Percentiles rank a stretch among this genome's conserved stretches.
Evolutionary conservation across 2,329 filamentous ascomycete species (phyloP).

Genomic region (Stachybotrys chlorohalonatus): DNA sequence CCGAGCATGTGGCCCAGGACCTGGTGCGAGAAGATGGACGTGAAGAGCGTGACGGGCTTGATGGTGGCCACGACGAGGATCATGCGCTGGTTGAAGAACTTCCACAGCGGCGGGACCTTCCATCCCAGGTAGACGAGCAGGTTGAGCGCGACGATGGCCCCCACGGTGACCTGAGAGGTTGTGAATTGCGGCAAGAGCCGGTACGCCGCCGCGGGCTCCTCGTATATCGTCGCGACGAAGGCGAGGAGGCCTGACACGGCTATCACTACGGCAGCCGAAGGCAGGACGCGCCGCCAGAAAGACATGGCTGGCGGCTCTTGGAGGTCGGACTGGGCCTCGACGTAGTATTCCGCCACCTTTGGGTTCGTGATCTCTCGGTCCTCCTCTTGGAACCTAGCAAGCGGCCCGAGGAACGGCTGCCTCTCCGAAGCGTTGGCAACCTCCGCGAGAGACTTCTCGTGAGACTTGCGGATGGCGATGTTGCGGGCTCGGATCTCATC

Average conservation of each 20-base stretch:
- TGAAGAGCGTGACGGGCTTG: conserved; percentile 50
- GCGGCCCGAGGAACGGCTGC: conserved; percentile 25
- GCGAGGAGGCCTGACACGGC: conserved; percentile 34
- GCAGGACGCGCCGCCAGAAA: conserved; percentile 43
- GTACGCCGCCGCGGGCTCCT: conserved; percentile 39
- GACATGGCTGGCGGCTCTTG: conserved; percentile 41
- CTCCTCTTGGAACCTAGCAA: conserved; percentile 28
- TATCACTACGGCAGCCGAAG: conserved; percentile 39
- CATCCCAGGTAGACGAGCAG: conserved; percentile 46
- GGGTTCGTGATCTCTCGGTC: conserved; percentile 29
- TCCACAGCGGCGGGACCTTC: conserved; percentile 57
- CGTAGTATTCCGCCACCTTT: conserved; percentile 27
- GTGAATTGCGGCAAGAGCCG: conserved; percentile 53
- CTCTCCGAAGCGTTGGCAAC: conserved; percentile 32
- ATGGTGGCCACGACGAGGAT: conserved; percentile 57
- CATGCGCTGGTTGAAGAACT: conserved; percentile 59
- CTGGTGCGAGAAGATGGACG: conserved; percentile 63
- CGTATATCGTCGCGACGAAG: conserved; percentile 39
- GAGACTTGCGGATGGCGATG: conserved; percentile 37
- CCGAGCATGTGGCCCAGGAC: conserved; percentile 46
- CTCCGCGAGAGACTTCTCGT: conserved; percentile 33
- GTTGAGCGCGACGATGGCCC: conserved; percentile 52
- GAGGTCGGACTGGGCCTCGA: conserved; percentile 39
- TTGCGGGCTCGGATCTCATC: conserved; percentile 49
- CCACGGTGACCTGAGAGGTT: conserved; percentile 55